Conservation (phyloP, 2,329 filamentous ascomycete genomes). For the Monosporascus sp. region DNA sequence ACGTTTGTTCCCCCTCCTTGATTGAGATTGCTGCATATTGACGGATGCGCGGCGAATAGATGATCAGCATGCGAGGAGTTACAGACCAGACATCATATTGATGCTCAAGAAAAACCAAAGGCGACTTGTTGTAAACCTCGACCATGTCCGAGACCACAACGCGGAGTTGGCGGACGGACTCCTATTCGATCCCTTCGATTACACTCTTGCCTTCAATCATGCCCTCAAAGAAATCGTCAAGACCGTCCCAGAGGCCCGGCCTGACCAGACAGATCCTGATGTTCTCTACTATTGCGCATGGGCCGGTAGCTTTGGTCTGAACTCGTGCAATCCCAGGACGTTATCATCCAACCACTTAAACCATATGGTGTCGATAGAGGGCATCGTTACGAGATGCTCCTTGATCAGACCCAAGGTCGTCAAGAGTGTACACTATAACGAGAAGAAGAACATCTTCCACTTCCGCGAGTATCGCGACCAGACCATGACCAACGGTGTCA, state of each 20-base stretch:
- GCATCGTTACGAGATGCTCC: slow-evolving; percentile 94
- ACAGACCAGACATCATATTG: slow-evolving; percentile 80
- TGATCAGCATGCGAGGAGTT: slow-evolving; percentile 60
- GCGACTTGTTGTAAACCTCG: slow-evolving; percentile 69
- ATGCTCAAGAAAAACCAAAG: slow-evolving; percentile 66
- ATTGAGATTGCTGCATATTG: neutral
- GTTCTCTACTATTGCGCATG: slow-evolving; percentile 95
- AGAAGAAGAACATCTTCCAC: slow-evolving; percentile 78
- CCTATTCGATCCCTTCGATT: slow-evolving; percentile 83
- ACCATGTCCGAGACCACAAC: slow-evolving; percentile 87
- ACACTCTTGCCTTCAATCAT: slow-evolving; percentile 78
- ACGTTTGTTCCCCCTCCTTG: slow-evolving; percentile 28
- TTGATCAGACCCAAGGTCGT: slow-evolving; percentile 96
- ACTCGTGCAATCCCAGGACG: slow-evolving; percentile 89
- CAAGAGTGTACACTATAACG: slow-evolving; percentile 95
- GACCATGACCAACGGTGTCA: slow-evolving; percentile 90
- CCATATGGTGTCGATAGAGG: slow-evolving; percentile 94
- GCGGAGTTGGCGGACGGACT: slow-evolving; percentile 73
- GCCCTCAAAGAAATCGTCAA: slow-evolving; percentile 86
- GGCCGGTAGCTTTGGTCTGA: slow-evolving; percentile 91
- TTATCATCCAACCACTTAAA: slow-evolving; percentile 86
- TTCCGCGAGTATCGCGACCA: slow-evolving; percentile 91
- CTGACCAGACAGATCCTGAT: slow-evolving; percentile 72
- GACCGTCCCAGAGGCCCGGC: slow-evolving; percentile 68
- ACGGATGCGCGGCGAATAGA: slow-evolving; percentile 27